Evolutionary conservation across 2,329 filamentous ascomycete genomes (phyloP).

Genomic region (Talaromyces sp.): DNA sequence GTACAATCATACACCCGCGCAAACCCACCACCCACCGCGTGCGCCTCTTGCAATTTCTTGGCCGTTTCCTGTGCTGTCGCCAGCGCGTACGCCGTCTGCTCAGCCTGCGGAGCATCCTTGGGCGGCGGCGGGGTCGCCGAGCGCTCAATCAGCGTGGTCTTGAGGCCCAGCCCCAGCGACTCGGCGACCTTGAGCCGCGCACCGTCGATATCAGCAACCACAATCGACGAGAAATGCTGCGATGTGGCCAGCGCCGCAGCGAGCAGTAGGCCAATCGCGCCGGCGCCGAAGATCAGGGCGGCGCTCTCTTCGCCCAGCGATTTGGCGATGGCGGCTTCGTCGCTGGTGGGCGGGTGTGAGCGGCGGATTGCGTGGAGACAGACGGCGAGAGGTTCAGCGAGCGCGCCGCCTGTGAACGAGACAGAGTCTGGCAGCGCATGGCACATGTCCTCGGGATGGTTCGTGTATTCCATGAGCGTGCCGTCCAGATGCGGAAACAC

Average conservation of each 20-base stretch:
- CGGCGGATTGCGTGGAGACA: slow-evolving; percentile 57
- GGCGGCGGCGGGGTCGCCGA: slow-evolving; percentile 25
- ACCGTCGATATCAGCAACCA: slow-evolving; percentile 59
- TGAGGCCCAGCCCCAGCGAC: slow-evolving; percentile 30
- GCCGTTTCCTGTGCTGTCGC: slow-evolving; percentile 35
- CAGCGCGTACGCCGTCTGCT: slow-evolving; percentile 29
- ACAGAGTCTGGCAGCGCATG: slow-evolving; percentile 53
- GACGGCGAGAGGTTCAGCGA: slow-evolving; percentile 58
- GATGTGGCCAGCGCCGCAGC: slow-evolving; percentile 55
- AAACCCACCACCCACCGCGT: slow-evolving; percentile 30
- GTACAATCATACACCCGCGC: slow-evolving; percentile 45
- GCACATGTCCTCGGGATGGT: slow-evolving; percentile 58
- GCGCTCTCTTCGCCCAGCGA: slow-evolving; percentile 38
- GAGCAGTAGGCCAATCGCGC: slow-evolving; percentile 57
- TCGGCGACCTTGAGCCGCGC: slow-evolving; percentile 53
- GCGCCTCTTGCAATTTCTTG: slow-evolving; percentile 22
- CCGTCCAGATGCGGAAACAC: slow-evolving; percentile 59
- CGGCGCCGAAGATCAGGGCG: slow-evolving; percentile 58
- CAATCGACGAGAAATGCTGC: slow-evolving; percentile 50
- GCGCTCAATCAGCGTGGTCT: slow-evolving; percentile 34
- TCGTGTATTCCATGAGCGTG: slow-evolving; percentile 59
- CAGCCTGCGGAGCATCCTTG: slow-evolving; percentile 26
- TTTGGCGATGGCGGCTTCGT: slow-evolving; percentile 35
- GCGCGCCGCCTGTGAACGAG: slow-evolving; percentile 52
- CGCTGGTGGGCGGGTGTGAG: slow-evolving; percentile 43